Evolutionary conservation across 2,329 filamentous ascomycete species (phyloP), one percentile per base, ranked within the genome.

Genomic region (Penicillium hesseltinei): DNA sequence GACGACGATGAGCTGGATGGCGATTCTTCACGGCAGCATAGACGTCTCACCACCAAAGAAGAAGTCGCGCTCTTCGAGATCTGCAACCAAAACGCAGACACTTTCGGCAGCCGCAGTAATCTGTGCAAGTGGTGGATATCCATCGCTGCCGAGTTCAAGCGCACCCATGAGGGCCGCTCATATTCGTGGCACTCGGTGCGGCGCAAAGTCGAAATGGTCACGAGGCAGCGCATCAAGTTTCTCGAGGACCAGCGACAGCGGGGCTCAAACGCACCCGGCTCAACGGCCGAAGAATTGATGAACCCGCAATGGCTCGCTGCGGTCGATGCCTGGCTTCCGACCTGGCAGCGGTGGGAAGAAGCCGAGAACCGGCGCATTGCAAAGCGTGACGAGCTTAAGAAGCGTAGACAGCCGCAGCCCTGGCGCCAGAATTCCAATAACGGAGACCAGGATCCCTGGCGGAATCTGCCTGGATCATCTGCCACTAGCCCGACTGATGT

Each of bases 131-230:
- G 75, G 75, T 77, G 75, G 75, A 69, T 68, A 62, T 73, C 63
- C 3, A 66, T 77, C 15, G 73, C 75, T 6, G 62, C 62, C 27
- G 74, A 77, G 51, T 77, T 77, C 55, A 74, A 70, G 6, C 65
- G 61, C 13, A 66, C 69, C 27, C 69, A 75, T 15, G 42, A 53
- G 45, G 74, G 73, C 7, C 71, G 75, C 47, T 73, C 73, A 10
- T 77, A 77, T 58, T 75, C 73, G 23, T 77, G 75, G 75, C 74
- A 77, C 46, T 76, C 74, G 19, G 75, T 77, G 27, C 74, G 75
- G 17, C 69, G 75, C 29, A 77, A 75, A 57, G 75, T 77, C 19
- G 74, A 77, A 58, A 47, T 72, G 25, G 72, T 75, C 7, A 76
- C 75, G 21, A 75, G 75, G 46, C 74, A 75, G 59, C 70, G 75